These are phyloP conservation scores for Suhomyces bolitotheri DNA, from an alignment of 1,139 yeast species.

Conservation along the genomic window DNA sequence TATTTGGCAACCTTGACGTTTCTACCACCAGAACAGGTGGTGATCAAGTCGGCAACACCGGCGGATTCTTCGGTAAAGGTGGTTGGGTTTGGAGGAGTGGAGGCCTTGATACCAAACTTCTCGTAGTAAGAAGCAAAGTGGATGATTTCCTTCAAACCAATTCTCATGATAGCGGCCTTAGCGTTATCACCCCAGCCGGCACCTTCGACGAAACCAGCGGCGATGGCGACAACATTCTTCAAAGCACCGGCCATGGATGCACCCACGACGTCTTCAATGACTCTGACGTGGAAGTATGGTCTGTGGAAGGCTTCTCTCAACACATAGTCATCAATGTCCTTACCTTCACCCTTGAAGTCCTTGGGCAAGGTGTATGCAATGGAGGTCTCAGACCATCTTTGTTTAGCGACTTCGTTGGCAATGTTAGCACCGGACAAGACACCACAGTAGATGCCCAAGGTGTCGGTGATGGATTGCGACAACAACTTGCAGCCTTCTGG, in stretches of 20 bases:
- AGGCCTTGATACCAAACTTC: constrained; percentile 68
- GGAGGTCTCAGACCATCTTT: constrained; percentile 52
- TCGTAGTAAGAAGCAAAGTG: constrained; percentile 47
- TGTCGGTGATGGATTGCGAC: constrained; percentile 45
- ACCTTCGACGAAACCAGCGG: constrained; percentile 53
- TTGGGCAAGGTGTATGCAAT: constrained; percentile 43
- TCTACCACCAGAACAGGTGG: constrained; percentile 96
- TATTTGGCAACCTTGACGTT: constrained; percentile 84
- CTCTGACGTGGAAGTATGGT: constrained; percentile 50
- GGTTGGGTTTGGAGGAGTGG: constrained; percentile 65
- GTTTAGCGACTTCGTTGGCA: constrained; percentile 50
- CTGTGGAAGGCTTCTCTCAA: constrained; percentile 49
- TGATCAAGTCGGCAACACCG: constrained; percentile 95
- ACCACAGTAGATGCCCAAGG: constrained; percentile 47
- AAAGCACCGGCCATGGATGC: constrained; percentile 53
- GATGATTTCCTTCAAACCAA: constrained; percentile 48
- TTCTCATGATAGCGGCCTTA: constrained; percentile 51
- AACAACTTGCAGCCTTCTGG: constrained; percentile 49
- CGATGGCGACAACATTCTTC: constrained; percentile 49
- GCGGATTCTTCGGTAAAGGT: constrained; percentile 92
- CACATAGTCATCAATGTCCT: constrained; percentile 42
- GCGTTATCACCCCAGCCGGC: constrained; percentile 56
- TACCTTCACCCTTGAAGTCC: constrained; percentile 43
- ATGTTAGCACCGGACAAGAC: constrained; percentile 52
- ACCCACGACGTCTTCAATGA: constrained; percentile 50